These are phyloP conservation scores for Medicago ruthenica DNA, from an alignment of 306 rosid genomes.

Conservation along the genomic window DNA sequence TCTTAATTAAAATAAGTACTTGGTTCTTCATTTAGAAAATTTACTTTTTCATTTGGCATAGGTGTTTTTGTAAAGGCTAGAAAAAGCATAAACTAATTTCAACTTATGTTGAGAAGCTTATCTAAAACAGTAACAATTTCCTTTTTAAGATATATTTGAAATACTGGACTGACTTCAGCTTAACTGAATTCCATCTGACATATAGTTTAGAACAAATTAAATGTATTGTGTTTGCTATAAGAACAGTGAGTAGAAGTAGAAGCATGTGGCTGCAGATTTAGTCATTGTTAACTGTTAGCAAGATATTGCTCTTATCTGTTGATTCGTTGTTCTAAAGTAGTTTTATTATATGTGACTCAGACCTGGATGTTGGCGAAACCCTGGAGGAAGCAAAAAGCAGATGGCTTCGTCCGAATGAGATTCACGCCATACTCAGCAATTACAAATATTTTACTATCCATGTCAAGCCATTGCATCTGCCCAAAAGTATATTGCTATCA, in stretches of 20 bases:
- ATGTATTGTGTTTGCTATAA: constrained; percentile 10
- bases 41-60: no score
- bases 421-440: constrained; percentile 85
- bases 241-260: constrained; percentile 10
- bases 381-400: constrained; percentile 79
- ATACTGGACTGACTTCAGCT: constrained; percentile 6
- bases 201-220: constrained; percentile 17
- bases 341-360: constrained; percentile 49
- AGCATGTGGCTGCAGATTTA: no score
- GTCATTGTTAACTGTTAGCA: no score
- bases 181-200: constrained; percentile 26
- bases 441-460: constrained; percentile 73
- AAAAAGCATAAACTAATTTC: constrained; percentile 11
- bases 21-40: no score
- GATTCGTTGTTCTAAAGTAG: constrained; percentile 35
- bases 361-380: constrained; percentile 67
- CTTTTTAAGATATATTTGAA: constrained; percentile 16
- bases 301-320: no score
- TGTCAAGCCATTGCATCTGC: constrained; percentile 83
- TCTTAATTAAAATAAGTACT: no score
- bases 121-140: not conserved
- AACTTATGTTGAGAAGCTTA: not conserved
- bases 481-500: constrained; percentile 62
- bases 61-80: no score
- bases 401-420: constrained; percentile 99